A percentile compares a stretch with the other conserved stretches of the same genome.
These are phyloP conservation scores for Grosmannia serpens DNA, from an alignment of 2,329 filamentous ascomycete species.

Conservation along the genomic window DNA sequence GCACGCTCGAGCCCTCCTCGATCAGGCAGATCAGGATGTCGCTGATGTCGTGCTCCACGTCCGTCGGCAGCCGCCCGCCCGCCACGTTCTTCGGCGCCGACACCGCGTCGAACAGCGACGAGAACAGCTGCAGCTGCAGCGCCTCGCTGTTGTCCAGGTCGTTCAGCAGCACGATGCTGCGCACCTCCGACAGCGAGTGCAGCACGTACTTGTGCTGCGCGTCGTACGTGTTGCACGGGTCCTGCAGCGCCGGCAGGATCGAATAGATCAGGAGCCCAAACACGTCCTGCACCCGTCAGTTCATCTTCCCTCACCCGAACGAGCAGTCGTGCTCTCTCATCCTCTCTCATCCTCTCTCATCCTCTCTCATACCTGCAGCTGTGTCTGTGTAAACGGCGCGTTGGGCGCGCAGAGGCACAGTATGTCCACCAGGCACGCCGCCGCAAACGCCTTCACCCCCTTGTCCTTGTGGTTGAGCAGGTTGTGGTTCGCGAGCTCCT, in stretches of 20 bases:
- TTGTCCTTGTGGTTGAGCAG: slow-evolving; percentile 85
- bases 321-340: too few species aligned
- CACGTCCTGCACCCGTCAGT: slow-evolving; percentile 49
- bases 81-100: slow-evolving; percentile 64
- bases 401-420: slow-evolving; percentile 86
- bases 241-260: slow-evolving; percentile 73
- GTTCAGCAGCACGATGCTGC: slow-evolving; percentile 84
- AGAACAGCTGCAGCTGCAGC: slow-evolving; percentile 72
- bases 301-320: background rate
- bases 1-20: slow-evolving; percentile 70
- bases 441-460: slow-evolving; percentile 79
- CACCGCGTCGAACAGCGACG: slow-evolving; percentile 82
- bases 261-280: slow-evolving; percentile 79
- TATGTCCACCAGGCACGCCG: slow-evolving; percentile 86
- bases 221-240: slow-evolving; percentile 83
- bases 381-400: slow-evolving; percentile 81
- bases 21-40: slow-evolving; percentile 74
- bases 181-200: slow-evolving; percentile 78
- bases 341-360: too few species aligned
- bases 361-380: slow-evolving; percentile 79
- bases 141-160: slow-evolving; percentile 76
- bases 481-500: slow-evolving; percentile 72
- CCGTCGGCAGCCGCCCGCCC: slow-evolving; percentile 78
- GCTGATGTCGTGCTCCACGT: slow-evolving; percentile 87
- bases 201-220: slow-evolving; percentile 87